phyloP scores from a whole-genome alignment of 768 basidiomycete species.

The Tricholoma bakamatsutake region DNA sequence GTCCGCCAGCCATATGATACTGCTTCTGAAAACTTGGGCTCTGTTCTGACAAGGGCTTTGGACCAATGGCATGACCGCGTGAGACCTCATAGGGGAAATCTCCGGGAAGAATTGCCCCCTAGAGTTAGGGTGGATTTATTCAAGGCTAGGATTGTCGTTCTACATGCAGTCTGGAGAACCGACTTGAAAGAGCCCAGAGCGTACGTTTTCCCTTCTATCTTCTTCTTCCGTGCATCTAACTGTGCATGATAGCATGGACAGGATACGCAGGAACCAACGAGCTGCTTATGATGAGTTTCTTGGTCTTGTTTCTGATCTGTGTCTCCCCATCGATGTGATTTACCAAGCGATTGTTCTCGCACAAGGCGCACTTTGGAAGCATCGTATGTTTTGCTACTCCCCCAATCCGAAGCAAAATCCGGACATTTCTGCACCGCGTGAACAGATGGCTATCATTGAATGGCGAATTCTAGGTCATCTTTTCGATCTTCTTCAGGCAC shows the following conservation, averaged over 20 bases:
- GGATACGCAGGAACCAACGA: slow-evolving; percentile 29
- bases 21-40: slow-evolving; percentile 78
- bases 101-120: slow-evolving; percentile 33
- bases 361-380: slow-evolving; percentile 81
- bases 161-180: slow-evolving; percentile 72
- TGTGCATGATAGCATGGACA: background rate
- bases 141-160: slow-evolving; percentile 66
- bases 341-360: slow-evolving; percentile 66
- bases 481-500: slow-evolving; percentile 52
- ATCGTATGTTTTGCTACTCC: slow-evolving; percentile 63
- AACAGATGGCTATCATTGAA: slow-evolving; percentile 43
- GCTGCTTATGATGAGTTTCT: slow-evolving; percentile 52
- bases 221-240: background rate
- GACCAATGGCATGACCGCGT: slow-evolving; percentile 47
- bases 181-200: slow-evolving; percentile 48
- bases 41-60: slow-evolving; percentile 59
- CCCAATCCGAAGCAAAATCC: slow-evolving; percentile 22
- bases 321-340: slow-evolving; percentile 72
- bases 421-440: slow-evolving; percentile 20
- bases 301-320: slow-evolving; percentile 57
- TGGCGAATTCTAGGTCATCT: slow-evolving; percentile 63
- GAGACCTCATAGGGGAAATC: slow-evolving; percentile 26
- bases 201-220: slow-evolving; percentile 33
- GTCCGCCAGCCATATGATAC: slow-evolving; percentile 83
- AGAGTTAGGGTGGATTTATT: slow-evolving; percentile 54